Conservation (phyloP, 306 rosid genomes). For the Abrus pulchellus region DNA sequence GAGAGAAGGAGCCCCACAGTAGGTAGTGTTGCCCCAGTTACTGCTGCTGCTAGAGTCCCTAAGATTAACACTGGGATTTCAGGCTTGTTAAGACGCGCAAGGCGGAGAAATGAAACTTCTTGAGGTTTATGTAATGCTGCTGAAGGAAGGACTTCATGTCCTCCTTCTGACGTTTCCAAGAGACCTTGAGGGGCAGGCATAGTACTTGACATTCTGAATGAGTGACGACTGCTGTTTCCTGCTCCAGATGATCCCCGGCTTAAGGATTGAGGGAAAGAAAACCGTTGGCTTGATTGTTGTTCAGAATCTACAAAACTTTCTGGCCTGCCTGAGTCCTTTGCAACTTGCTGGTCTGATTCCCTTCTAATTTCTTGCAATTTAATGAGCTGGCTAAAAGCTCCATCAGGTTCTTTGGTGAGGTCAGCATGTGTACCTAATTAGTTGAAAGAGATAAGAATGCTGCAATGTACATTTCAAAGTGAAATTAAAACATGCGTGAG, state of each 20-base stretch:
- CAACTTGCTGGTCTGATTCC: slow-evolving; percentile 50
- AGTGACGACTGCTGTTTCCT: slow-evolving; percentile 58
- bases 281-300: slow-evolving; percentile 52
- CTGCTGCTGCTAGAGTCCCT: slow-evolving; percentile 68
- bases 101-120: slow-evolving; percentile 59
- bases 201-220: slow-evolving; percentile 54
- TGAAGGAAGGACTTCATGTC: slow-evolving; percentile 44
- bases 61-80: slow-evolving; percentile 69
- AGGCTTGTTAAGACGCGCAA: slow-evolving; percentile 80
- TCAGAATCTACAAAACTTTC: slow-evolving; percentile 53
- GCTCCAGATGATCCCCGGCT: slow-evolving; percentile 67
- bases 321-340: slow-evolving; percentile 46
- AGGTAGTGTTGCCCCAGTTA: slow-evolving; percentile 64
- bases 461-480: background rate
- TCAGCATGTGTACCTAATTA: slow-evolving; percentile 72
- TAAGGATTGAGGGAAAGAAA: slow-evolving; percentile 55
- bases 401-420: slow-evolving; percentile 64
- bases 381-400: slow-evolving; percentile 77
- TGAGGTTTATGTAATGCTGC: slow-evolving; percentile 43
- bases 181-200: slow-evolving; percentile 46
- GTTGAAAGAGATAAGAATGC: slow-evolving; percentile 34
- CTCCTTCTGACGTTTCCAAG: slow-evolving; percentile 46
- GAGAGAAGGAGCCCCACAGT: slow-evolving; percentile 61
- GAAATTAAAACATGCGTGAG: background rate
- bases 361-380: slow-evolving; percentile 58